phyloP scores from a whole-genome alignment of 2,329 filamentous ascomycete genomes.

The Pseudonectria foliicola region DNA sequence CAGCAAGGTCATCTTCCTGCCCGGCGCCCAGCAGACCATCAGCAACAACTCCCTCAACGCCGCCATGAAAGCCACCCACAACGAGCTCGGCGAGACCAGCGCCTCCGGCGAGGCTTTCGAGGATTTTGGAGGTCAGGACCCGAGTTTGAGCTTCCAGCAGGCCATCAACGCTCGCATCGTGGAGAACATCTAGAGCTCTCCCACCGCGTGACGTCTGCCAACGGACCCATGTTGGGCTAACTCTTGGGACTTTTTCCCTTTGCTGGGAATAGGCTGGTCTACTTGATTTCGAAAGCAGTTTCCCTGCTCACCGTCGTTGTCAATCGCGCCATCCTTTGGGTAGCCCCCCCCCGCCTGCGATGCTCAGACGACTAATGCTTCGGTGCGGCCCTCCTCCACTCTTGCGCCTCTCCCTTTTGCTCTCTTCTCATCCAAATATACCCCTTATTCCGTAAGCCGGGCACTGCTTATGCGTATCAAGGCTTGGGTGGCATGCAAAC shows the following conservation, averaged over 20 bases:
- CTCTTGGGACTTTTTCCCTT: constrained; percentile 20
- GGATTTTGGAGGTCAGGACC: constrained; percentile 47
- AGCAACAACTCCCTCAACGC: constrained; percentile 33
- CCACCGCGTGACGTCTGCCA: constrained; percentile 12
- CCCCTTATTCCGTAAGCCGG: too few relatives aligned
- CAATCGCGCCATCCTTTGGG: too few relatives aligned
- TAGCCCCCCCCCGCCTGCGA: too few relatives aligned
- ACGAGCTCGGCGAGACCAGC: constrained; percentile 40
- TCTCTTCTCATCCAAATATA: background rate
- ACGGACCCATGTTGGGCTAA: constrained; percentile 17
- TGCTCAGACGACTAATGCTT: too few relatives aligned
- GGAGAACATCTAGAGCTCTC: constrained; percentile 63
- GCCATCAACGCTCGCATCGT: constrained; percentile 77
- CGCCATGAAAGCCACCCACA: constrained; percentile 32
- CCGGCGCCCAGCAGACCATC: constrained; percentile 53
- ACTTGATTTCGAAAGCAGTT: constrained; percentile 26
- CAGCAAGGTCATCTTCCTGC: constrained; percentile 81
- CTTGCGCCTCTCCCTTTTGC: too few relatives aligned
- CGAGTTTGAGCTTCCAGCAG: constrained; percentile 56
- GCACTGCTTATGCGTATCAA: constrained; percentile 2
- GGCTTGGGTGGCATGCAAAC: too few relatives aligned
- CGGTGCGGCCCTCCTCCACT: too few relatives aligned
- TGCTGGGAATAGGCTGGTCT: constrained; percentile 27
- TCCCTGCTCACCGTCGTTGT: constrained; percentile 14
- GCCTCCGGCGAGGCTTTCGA: constrained; percentile 39